Evolutionary conservation across 1,284 basidiomycete genomes (phyloP).

Genomic region (Boletus sp.): DNA sequence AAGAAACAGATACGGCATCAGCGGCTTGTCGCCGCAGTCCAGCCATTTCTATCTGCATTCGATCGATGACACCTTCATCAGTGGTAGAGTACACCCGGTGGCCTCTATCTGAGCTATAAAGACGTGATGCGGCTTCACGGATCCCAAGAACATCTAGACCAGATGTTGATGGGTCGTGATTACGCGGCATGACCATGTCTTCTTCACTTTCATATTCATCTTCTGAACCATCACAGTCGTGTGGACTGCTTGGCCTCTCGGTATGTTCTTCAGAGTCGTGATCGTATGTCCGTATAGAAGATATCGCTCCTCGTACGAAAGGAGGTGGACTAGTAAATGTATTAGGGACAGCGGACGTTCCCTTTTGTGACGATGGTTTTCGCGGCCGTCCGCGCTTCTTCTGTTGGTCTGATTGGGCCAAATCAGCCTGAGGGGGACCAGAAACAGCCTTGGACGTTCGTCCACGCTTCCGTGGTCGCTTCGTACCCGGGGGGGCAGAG

Average conservation of each 20-base stretch:
- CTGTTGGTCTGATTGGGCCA: slow-evolving; percentile 20
- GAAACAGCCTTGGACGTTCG: slow-evolving; percentile 48
- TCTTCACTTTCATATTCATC: slow-evolving; percentile 63
- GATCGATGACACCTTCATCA: slow-evolving; percentile 46
- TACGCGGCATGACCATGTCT: slow-evolving; percentile 46
- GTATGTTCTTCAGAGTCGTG: slow-evolving; percentile 27
- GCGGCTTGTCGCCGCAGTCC: slow-evolving; percentile 58
- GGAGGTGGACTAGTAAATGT: slow-evolving; percentile 11
- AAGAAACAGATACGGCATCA: slow-evolving; percentile 57
- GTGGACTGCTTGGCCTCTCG: slow-evolving; percentile 34
- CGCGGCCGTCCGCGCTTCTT: slow-evolving; percentile 49
- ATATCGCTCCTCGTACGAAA: slow-evolving; percentile 5
- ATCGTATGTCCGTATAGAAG: slow-evolving; percentile 18
- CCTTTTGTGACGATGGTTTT: slow-evolving; percentile 30
- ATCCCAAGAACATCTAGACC: slow-evolving; percentile 33
- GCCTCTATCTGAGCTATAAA: slow-evolving; percentile 25
- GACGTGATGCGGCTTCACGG: slow-evolving; percentile 27
- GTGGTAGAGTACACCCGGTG: slow-evolving; percentile 20
- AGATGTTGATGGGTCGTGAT: slow-evolving; percentile 37
- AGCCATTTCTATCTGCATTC: slow-evolving; percentile 59
- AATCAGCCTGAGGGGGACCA: slow-evolving; percentile 23
- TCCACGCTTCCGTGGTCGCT: slow-evolving; percentile 76
- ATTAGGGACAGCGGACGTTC: slow-evolving; percentile 3
- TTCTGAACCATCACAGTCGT: slow-evolving; percentile 35
- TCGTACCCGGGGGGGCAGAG: slow-evolving; percentile 72